A percentile compares a stretch with the other conserved stretches of the same genome.
Conservation (phyloP, 768 basidiomycete species). For the Saitozyma podzolica region DNA sequence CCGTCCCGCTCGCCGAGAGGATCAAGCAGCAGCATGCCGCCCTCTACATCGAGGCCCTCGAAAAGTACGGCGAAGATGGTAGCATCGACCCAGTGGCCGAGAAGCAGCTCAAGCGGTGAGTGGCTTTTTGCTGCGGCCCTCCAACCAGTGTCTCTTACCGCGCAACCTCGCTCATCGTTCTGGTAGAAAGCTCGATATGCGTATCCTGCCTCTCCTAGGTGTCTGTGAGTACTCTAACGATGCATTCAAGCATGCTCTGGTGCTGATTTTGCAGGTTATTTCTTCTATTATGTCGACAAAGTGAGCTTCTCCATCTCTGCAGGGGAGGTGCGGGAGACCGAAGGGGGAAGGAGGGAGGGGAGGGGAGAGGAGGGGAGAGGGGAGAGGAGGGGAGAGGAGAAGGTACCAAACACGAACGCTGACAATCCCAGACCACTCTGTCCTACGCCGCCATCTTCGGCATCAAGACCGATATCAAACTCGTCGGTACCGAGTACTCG, state of each 20-base stretch:
- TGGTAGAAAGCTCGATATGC: constrained; percentile 34
- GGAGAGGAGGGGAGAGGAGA: too few species aligned
- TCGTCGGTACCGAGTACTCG: constrained; percentile 52
- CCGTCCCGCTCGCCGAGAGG: constrained; percentile 13
- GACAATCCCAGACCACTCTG: constrained; percentile 51
- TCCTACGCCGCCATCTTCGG: constrained; percentile 50
- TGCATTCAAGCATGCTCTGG: too few species aligned
- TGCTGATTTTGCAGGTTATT: constrained; percentile 26
- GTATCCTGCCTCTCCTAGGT: constrained; percentile 39
- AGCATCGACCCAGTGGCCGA: constrained; percentile 34
- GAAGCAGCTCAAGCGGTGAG: constrained; percentile 37
- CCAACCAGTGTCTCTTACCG: too few species aligned
- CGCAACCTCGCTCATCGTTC: too few species aligned
- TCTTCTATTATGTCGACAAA: constrained; percentile 48
- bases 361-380: too few species aligned
- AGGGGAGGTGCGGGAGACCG: too few species aligned
- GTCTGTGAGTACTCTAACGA: constrained; percentile 24
- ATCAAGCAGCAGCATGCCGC: constrained; percentile 19
- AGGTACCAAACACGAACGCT: too few species aligned
- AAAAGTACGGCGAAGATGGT: constrained; percentile 38
- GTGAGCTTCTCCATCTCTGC: too few species aligned
- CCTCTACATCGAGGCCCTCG: constrained; percentile 41
- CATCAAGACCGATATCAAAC: constrained; percentile 45
- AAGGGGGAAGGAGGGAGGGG: too few species aligned
- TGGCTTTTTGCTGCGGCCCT: too few species aligned